phyloP scores from a whole-genome alignment of 139 green algal genomes.

The Chlamydomonas sp. region DNA sequence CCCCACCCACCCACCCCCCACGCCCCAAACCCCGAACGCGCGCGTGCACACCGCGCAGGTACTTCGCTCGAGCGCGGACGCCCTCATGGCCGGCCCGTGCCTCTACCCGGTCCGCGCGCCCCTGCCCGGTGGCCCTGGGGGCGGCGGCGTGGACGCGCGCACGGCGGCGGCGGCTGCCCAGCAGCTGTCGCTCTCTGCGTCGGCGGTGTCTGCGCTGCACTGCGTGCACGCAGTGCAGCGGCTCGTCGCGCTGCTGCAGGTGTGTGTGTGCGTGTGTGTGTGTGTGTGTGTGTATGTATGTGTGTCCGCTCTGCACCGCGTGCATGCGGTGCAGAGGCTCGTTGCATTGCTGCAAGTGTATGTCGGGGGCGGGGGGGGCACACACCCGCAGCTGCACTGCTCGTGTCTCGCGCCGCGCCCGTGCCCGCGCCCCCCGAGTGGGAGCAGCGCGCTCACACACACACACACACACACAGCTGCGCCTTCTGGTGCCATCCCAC shows the following conservation, averaged over 20 bases:
- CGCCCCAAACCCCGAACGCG: conserved; percentile 5
- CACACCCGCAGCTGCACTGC: too few relatives aligned
- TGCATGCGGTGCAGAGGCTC: too few relatives aligned
- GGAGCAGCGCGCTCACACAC: conserved; percentile 17
- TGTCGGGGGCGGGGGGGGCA: too few relatives aligned
- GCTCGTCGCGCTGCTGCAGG: conserved; percentile 55
- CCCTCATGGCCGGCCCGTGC: conserved; percentile 30
- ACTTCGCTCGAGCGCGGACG: conserved; percentile 33
- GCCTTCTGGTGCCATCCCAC: too few relatives aligned
- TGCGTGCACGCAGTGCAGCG: conserved; percentile 45
- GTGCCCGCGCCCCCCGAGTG: conserved; percentile 6
- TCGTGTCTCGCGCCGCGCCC: too few relatives aligned
- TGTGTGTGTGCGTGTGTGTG: too few relatives aligned
- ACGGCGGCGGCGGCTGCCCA: conserved; percentile 11
- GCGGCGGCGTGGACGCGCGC: background rate
- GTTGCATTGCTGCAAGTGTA: too few relatives aligned
- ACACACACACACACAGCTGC: too few relatives aligned
- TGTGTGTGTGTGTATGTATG: too few relatives aligned
- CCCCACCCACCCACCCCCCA: background rate
- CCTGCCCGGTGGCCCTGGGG: background rate
- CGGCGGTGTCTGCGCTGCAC: conserved; percentile 44
- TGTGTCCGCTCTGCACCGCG: too few relatives aligned
- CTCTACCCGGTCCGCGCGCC: conserved; percentile 19
- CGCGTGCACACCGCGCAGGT: too few relatives aligned
- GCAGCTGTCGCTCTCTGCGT: conserved; percentile 23